Evolutionary conservation across 2,329 filamentous ascomycete species (phyloP).

Genomic region (Phaeosphaeriaceae sp.): DNA sequence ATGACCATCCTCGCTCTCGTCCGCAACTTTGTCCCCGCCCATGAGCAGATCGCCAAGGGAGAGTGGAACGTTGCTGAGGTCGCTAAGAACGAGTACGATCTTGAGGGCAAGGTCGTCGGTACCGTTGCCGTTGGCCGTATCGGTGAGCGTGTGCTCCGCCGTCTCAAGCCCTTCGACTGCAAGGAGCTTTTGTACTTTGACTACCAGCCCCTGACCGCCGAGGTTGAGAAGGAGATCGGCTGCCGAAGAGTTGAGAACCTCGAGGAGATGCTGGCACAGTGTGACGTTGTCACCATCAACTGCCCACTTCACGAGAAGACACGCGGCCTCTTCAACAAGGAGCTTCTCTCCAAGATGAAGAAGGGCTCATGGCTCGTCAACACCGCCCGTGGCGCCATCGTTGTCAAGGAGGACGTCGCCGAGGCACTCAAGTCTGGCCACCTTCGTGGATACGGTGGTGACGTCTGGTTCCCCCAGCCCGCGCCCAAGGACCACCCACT

Average conservation of each 20-base stretch:
- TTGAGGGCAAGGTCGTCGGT: conserved; percentile 96
- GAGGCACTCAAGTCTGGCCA: conserved; percentile 91
- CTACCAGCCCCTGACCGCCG: conserved; percentile 89
- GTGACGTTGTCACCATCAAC: conserved; percentile 99
- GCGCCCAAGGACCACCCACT: conserved; percentile 92
- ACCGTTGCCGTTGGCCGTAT: conserved; percentile 98
- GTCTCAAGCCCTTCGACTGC: conserved; percentile 98
- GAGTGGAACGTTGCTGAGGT: conserved; percentile 96
- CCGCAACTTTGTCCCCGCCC: conserved; percentile 97
- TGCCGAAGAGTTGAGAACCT: conserved; percentile 85
- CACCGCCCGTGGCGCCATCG: conserved; percentile 97
- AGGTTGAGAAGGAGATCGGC: conserved; percentile 94
- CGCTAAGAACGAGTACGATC: conserved; percentile 97
- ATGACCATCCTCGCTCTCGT: conserved; percentile 98
- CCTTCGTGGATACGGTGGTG: conserved; percentile 84
- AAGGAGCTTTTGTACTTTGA: conserved; percentile 99
- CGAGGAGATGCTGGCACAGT: conserved; percentile 93
- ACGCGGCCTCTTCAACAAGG: conserved; percentile 96
- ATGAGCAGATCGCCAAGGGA: conserved; percentile 87
- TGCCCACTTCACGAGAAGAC: conserved; percentile 99
- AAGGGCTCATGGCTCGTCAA: conserved; percentile 96
- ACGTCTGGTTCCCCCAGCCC: conserved; percentile 98
- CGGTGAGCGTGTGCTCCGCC: conserved; percentile 94
- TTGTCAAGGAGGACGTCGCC: conserved; percentile 98
- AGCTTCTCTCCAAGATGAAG: conserved; percentile 99